Base-by-base conservation (phyloP, 2,329 filamentous ascomycete species). In the Paecilomyces sp. region DNA sequence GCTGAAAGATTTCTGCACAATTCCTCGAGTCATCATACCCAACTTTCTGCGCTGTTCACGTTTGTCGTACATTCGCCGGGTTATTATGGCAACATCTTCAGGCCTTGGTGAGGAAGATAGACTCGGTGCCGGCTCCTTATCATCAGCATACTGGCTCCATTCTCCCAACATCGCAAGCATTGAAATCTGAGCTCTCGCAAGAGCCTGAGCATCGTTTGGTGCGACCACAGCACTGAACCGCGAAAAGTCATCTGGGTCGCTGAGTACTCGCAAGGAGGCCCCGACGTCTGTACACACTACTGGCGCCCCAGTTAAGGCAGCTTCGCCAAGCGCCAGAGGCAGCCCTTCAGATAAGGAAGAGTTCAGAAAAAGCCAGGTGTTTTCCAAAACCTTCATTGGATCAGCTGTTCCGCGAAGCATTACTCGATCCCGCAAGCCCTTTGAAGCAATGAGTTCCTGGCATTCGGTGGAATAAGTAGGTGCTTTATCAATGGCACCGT, bases 181-280 rank as follows among this genome's bases (percentile, higher is more conserved):
- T 59, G 82, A 82, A 62, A 88, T 82, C 65, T 88, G 85, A 0
- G 85, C 85, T 25, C 81, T 77, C 1, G 85, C 85, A 1, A 88
- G 76, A 3, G 82, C 80, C 41, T 79, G 78, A 3, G 85, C 80
- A 67, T 88, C 85, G 64, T 88, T 88, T 2, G 85, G 85, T 13
- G 85, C 82, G 2, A 88, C 84, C 4, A 88, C 83, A 60, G 84
- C 85, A 62, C 83, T 85, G 73, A 84, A 88, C 28, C 79, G 74
- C 3, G 79, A 75, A 64, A 75, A 78, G 54, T 77, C 76, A 56
- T 80, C 73, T 2, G 74, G 73, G 54, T 77, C 74, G 52, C 72
- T 77, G 11, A 76, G 68, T 1, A 77, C 75, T 9, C 74, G 72
- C 2, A 77, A 67, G 1, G 75, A 76, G 12, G 75, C 74, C 15